Percentiles rank a stretch among this genome's conserved stretches.
phyloP scores from a whole-genome alignment of 2,329 filamentous ascomycete genomes.

The Cryphonectria parasitica region DNA sequence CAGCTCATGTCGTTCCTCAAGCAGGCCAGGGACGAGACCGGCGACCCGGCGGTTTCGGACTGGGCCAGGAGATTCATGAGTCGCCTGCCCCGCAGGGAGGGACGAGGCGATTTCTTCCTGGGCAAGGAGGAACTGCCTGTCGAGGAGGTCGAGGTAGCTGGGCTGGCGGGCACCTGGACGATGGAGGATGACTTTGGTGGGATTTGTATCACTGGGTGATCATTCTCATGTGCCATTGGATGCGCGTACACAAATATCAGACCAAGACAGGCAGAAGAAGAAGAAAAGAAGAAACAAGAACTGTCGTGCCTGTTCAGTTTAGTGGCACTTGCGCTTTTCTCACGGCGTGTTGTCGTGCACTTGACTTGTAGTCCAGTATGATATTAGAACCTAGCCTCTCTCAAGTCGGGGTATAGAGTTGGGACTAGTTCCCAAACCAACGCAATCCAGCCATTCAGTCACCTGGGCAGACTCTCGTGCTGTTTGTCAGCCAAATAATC shows the following conservation, averaged over 20 bases:
- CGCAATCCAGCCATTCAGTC: no score
- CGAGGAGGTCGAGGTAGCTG: conserved; percentile 58
- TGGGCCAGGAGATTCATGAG: conserved; percentile 65
- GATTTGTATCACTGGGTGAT: conserved; percentile 56
- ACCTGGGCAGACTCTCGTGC: not conserved
- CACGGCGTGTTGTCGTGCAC: not conserved
- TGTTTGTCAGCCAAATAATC: not conserved
- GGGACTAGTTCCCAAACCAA: not conserved
- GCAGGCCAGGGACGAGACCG: conserved; percentile 94
- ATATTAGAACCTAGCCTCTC: not conserved
- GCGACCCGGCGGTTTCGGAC: conserved; percentile 79
- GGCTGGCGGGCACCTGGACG: conserved; percentile 85
- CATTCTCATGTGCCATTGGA: no score
- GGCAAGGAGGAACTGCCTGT: conserved; percentile 55
- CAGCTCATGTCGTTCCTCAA: conserved; percentile 95
- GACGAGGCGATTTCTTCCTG: conserved; percentile 61
- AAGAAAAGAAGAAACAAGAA: not conserved
- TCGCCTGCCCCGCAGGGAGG: conserved; percentile 52
- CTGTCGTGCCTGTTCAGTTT: not conserved
- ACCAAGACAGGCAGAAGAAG: no score
- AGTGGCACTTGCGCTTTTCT: not conserved
- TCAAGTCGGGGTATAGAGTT: not conserved
- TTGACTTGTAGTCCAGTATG: not conserved
- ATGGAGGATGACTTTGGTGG: conserved; percentile 79
- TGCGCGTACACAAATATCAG: no score